phyloP scores from a whole-genome alignment of 352 stramenopile genomes.

The Globisporangium lucens region DNA sequence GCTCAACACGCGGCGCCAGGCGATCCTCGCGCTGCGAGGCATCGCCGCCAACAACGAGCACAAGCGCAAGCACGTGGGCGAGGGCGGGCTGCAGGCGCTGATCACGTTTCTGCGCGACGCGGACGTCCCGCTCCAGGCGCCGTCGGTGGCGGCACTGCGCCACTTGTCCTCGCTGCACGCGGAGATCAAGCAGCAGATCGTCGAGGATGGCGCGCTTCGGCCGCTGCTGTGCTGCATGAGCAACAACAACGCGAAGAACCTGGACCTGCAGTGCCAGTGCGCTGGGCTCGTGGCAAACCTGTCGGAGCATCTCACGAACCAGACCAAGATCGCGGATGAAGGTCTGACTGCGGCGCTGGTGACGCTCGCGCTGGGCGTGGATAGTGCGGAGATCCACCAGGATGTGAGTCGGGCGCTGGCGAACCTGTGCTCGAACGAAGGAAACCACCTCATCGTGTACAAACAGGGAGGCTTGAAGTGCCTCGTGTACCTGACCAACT shows the following conservation, averaged over 20 bases:
- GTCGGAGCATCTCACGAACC: conserved; percentile 89
- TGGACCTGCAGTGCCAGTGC: conserved; percentile 93
- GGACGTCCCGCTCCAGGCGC: conserved; percentile 86
- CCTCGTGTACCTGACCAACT: conserved; percentile 88
- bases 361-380: conserved; percentile 55
- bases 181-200: conserved; percentile 86
- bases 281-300: conserved; percentile 93
- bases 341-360: conserved; percentile 83
- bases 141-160: conserved; percentile 87
- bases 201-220: conserved; percentile 76
- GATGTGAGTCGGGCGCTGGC: conserved; percentile 90
- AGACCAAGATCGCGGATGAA: conserved; percentile 91
- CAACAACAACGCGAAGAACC: conserved; percentile 60
- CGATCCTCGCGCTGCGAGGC: conserved; percentile 87
- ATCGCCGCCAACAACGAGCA: conserved; percentile 87
- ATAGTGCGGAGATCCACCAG: conserved; percentile 93
- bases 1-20: conserved; percentile 90
- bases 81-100: conserved; percentile 86
- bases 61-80: conserved; percentile 82
- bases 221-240: conserved; percentile 88
- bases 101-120: conserved; percentile 87
- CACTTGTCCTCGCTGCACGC: conserved; percentile 83
- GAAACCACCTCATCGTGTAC: conserved; percentile 92
- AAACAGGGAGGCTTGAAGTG: conserved; percentile 90
- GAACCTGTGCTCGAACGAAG: conserved; percentile 94